Conservation (phyloP, 2,329 filamentous ascomycete species). For the Graphiopsis chlorocephala region DNA sequence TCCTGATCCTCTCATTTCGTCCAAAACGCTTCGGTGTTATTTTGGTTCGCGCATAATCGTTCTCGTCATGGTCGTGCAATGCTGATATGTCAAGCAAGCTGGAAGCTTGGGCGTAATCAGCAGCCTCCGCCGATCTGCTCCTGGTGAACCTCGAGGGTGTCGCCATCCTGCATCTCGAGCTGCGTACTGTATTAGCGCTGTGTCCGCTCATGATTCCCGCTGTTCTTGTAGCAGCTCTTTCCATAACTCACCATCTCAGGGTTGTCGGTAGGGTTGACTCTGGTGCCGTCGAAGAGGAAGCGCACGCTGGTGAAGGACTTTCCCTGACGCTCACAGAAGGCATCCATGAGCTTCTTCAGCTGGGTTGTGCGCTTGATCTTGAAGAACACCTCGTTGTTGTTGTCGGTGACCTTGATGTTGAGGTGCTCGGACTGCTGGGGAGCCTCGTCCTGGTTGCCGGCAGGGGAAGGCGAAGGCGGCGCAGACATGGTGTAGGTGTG, state of each 20-base stretch:
- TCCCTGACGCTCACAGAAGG: conserved; percentile 94
- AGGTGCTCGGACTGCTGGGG: conserved; percentile 69
- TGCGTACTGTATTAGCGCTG: conserved; percentile 38
- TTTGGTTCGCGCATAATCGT: conserved; percentile 3
- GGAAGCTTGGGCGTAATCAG: not conserved
- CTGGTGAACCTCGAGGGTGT: conserved; percentile 95
- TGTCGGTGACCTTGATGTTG: conserved; percentile 99
- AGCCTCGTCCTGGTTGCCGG: conserved; percentile 42
- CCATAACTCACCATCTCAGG: conserved; percentile 80
- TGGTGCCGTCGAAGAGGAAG: conserved; percentile 93
- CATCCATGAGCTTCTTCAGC: conserved; percentile 96
- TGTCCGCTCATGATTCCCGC: not conserved
- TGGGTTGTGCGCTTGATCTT: conserved; percentile 98
- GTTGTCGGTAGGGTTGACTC: conserved; percentile 84
- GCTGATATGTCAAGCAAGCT: not conserved
- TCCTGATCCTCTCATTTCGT: not conserved
- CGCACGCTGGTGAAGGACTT: conserved; percentile 81
- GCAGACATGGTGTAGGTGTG: conserved; percentile 48
- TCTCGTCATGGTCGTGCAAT: conserved; percentile 13
- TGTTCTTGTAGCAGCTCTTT: not conserved
- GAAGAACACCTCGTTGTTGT: conserved; percentile 99
- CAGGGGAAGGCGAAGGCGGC: conserved; percentile 31
- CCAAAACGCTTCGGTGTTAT: not conserved
- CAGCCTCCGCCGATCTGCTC: conserved; percentile 82
- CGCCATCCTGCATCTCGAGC: conserved; percentile 96